Percentiles rank a stretch among this genome's conserved stretches.
phyloP scores from a whole-genome alignment of 257 asterid genomes.

The Hygrophila difformis region DNA sequence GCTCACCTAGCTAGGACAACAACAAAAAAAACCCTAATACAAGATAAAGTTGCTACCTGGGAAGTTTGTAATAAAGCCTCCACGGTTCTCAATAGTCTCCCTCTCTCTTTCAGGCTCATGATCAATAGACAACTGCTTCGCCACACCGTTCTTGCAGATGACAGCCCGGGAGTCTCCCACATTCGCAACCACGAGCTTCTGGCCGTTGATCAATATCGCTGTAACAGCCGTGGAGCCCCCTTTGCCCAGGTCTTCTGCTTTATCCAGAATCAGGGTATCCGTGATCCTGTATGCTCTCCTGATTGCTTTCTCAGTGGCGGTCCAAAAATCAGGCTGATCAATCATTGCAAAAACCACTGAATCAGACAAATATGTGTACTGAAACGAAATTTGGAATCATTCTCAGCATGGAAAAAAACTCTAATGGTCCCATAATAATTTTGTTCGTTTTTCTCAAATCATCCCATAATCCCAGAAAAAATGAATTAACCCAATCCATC shows the following conservation, averaged over 20 bases:
- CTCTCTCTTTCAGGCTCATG: slow-evolving; percentile 78
- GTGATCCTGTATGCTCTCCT: slow-evolving; percentile 68
- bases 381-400: no score
- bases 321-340: slow-evolving; percentile 81
- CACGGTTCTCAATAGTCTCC: slow-evolving; percentile 62
- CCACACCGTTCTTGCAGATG: slow-evolving; percentile 64
- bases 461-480: no score
- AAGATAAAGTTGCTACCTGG: slow-evolving; percentile 72
- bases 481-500: no score
- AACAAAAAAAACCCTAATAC: no score
- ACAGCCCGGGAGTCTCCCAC: slow-evolving; percentile 98
- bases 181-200: slow-evolving; percentile 81
- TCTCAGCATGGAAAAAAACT: no score
- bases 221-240: slow-evolving; percentile 99
- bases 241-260: slow-evolving; percentile 62
- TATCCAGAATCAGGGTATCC: slow-evolving; percentile 56
- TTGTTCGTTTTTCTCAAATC: no score
- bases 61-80: slow-evolving; percentile 73
- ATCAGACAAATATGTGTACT: no score
- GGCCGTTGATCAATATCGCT: slow-evolving; percentile 69
- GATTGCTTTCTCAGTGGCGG: slow-evolving; percentile 59
- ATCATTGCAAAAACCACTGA: slow-evolving; percentile 1
- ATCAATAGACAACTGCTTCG: slow-evolving; percentile 79
- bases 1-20: no score
- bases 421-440: no score